These are phyloP conservation scores for Austropuccinia psidii DNA, from an alignment of 1,284 basidiomycete genomes.

Conservation along the genomic window DNA sequence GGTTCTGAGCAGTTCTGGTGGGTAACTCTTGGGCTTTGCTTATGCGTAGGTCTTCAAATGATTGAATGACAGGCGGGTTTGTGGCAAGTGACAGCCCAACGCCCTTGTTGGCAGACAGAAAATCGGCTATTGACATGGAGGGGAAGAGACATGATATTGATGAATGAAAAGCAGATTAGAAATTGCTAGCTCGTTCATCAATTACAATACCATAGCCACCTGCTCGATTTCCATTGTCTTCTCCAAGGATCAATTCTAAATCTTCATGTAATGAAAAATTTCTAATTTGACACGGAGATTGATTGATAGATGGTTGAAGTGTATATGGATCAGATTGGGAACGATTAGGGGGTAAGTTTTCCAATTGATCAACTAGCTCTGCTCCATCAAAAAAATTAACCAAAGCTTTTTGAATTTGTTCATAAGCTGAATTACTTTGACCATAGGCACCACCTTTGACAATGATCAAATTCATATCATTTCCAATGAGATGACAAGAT, in stretches of 20 bases:
- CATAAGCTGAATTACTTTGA: conserved; percentile 61
- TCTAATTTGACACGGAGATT: neutral
- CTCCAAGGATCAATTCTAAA: conserved; percentile 64
- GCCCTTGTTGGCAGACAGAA: too few relatives aligned
- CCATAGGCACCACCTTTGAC: conserved; percentile 64
- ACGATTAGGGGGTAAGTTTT: conserved; percentile 42
- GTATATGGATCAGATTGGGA: neutral
- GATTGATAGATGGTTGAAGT: neutral
- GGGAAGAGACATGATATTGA: too few relatives aligned
- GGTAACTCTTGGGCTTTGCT: too few relatives aligned
- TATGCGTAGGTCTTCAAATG: too few relatives aligned
- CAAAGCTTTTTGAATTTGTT: conserved; percentile 72
- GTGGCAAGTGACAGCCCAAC: too few relatives aligned
- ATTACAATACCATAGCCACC: conserved; percentile 94
- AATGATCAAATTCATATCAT: conserved; percentile 86
- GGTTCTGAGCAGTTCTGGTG: too few relatives aligned
- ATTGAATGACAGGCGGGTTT: too few relatives aligned
- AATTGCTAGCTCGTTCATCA: conserved; percentile 76
- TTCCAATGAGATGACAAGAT: conserved; percentile 83
- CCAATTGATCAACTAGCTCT: conserved; percentile 47
- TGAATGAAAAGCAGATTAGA: too few relatives aligned
- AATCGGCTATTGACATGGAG: too few relatives aligned
- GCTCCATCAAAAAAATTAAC: conserved; percentile 81
- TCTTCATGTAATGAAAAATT: conserved; percentile 6
- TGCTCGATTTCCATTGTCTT: conserved; percentile 73